Evolutionary conservation across 352 stramenopile genomes (phyloP).

Genomic region (Chrysophaeum taylorii): DNA sequence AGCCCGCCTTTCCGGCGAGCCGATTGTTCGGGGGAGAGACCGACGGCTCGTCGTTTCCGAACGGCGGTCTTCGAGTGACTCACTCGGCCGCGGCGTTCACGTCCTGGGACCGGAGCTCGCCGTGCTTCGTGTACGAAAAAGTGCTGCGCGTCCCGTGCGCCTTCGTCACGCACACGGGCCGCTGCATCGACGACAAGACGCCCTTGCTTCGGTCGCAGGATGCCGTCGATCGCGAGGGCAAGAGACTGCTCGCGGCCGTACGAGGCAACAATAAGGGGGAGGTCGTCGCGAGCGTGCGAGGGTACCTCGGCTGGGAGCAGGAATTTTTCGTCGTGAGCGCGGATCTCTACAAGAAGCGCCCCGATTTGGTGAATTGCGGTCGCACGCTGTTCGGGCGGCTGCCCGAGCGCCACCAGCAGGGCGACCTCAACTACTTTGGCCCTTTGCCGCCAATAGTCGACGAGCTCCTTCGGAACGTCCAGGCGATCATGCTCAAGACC

Average conservation of each 20-base stretch:
- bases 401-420: conserved; percentile 29
- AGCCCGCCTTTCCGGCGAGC: background rate
- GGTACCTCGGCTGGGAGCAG: conserved; percentile 36
- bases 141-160: conserved; percentile 31
- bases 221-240: conserved; percentile 24
- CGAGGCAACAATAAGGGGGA: conserved; percentile 22
- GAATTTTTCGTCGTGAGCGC: conserved; percentile 37
- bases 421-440: conserved; percentile 33
- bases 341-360: conserved; percentile 29
- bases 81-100: conserved; percentile 32
- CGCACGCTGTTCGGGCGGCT: conserved; percentile 30
- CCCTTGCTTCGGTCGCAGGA: conserved; percentile 33
- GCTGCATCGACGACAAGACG: conserved; percentile 35
- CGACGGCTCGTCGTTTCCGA: conserved; percentile 38
- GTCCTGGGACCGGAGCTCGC: conserved; percentile 29
- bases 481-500: conserved; percentile 27
- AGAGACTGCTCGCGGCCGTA: conserved; percentile 22
- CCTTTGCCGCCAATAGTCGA: conserved; percentile 21
- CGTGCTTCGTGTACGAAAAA: conserved; percentile 25
- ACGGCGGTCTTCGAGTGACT: conserved; percentile 34
- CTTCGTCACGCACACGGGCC: conserved; percentile 32
- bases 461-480: conserved; percentile 27
- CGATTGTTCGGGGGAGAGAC: conserved; percentile 22
- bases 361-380: conserved; percentile 27
- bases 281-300: conserved; percentile 13